Percentiles rank a stretch among this genome's conserved stretches.
Conservation (phyloP, 2,329 filamentous ascomycete genomes). For the Eurotiales sp. region DNA sequence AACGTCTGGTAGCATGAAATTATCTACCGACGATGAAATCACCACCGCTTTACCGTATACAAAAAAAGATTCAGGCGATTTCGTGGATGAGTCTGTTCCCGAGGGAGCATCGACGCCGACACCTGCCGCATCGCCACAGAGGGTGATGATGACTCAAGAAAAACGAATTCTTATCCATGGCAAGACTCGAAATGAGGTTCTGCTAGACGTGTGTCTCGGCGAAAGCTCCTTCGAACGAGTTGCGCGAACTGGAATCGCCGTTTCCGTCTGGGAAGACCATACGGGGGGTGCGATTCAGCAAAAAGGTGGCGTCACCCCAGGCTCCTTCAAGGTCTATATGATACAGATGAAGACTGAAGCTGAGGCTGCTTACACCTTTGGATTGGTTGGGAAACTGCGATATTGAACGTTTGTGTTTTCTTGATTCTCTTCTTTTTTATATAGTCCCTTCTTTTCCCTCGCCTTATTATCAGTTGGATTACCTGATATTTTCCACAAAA, state of each 20-base stretch:
- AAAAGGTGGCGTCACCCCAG: constrained; percentile 56
- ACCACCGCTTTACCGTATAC: constrained; percentile 1
- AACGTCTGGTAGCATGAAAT: constrained; percentile 46
- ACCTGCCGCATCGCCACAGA: constrained; percentile 32
- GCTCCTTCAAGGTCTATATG: constrained; percentile 61
- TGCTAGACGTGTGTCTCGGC: constrained; percentile 80
- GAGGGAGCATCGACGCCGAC: constrained; percentile 19
- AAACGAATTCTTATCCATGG: constrained; percentile 80
- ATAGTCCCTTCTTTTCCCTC: background rate
- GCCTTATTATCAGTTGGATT: background rate
- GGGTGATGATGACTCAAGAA: constrained; percentile 61
- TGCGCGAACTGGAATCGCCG: constrained; percentile 79
- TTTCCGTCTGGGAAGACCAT: constrained; percentile 81
- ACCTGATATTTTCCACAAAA: background rate
- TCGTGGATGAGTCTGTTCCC: constrained; percentile 1
- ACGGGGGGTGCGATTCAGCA: constrained; percentile 57
- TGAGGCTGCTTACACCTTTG: constrained; percentile 54
- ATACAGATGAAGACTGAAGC: constrained; percentile 56
- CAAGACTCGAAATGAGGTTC: constrained; percentile 61
- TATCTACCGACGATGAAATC: constrained; percentile 35
- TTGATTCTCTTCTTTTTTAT: background rate
- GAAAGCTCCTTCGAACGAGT: constrained; percentile 82
- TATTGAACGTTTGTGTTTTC: constrained; percentile 38
- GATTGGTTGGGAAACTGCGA: constrained; percentile 50
- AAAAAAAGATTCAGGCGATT: constrained; percentile 2